These are phyloP conservation scores for Sclerotinia glacialis DNA, from an alignment of 2,329 filamentous ascomycete genomes.

Conservation along the genomic window DNA sequence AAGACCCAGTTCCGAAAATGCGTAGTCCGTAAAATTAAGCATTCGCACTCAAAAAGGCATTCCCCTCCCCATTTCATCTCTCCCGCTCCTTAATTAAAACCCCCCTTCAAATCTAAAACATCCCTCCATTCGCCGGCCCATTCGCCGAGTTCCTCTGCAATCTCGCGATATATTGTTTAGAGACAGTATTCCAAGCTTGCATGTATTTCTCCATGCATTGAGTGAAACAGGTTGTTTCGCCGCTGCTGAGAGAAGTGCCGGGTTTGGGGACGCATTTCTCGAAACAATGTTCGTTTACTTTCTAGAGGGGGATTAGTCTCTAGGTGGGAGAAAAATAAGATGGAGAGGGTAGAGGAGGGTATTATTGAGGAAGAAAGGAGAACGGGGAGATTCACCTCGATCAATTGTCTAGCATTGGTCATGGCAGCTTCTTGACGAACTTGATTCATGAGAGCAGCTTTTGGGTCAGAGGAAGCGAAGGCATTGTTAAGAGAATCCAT, in stretches of 20 bases:
- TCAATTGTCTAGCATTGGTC: constrained; percentile 66
- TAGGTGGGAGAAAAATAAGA: constrained; percentile 39
- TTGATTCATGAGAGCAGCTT: constrained; percentile 51
- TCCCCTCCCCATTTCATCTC: not conserved
- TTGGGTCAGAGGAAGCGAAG: constrained; percentile 32
- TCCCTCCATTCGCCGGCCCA: constrained; percentile 1
- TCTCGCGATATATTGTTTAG: constrained; percentile 59
- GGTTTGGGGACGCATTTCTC: constrained; percentile 72
- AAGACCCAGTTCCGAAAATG: not conserved
- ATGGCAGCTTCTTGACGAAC: constrained; percentile 57
- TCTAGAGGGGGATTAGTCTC: constrained; percentile 54
- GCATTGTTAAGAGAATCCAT: constrained; percentile 19
- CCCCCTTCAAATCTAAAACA: constrained; percentile 7
- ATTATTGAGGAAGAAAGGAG: not conserved
- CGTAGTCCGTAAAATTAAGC: too few species aligned
- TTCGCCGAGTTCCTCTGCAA: constrained; percentile 35
- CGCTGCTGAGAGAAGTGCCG: constrained; percentile 57
- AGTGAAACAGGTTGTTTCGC: constrained; percentile 69
- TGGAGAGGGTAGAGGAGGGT: constrained; percentile 23
- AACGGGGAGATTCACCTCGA: constrained; percentile 54
- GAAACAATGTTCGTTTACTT: constrained; percentile 80
- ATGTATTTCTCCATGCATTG: constrained; percentile 86
- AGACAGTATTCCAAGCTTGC: constrained; percentile 72
- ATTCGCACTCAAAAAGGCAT: not conserved
- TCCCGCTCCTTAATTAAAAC: not conserved